Conservation (phyloP, 306 rosid genomes). For the Pyrus pyrifolia region DNA sequence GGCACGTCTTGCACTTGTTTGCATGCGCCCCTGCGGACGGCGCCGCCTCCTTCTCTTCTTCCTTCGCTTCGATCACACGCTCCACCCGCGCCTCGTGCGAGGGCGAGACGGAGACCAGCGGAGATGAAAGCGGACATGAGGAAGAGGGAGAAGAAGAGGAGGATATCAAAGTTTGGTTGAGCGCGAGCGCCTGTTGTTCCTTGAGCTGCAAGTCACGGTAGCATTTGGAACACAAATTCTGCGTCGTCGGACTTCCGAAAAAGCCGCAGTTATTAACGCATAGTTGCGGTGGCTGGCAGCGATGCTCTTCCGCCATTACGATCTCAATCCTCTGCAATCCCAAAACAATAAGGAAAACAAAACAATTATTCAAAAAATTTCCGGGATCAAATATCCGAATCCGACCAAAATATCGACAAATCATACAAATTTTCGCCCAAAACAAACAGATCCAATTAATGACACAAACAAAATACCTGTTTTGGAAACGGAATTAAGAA, state of each 20-base stretch:
- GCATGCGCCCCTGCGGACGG: conserved; percentile 9
- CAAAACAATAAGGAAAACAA: background rate
- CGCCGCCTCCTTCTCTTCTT: background rate
- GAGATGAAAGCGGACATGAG: background rate
- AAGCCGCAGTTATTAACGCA: conserved; percentile 83
- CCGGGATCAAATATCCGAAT: background rate
- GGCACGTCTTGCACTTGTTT: conserved; percentile 51
- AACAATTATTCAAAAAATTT: background rate
- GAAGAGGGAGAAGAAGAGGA: conserved; percentile 1
- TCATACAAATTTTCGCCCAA: background rate
- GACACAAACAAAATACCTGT: background rate
- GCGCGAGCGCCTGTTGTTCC: conserved; percentile 48
- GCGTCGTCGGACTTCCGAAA: conserved; percentile 64
- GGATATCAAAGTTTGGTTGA: conserved; percentile 48
- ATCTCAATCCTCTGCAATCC: background rate
- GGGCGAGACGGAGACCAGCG: background rate
- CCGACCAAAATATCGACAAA: background rate
- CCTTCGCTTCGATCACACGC: background rate
- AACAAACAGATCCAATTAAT: background rate
- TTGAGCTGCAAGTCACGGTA: conserved; percentile 60
- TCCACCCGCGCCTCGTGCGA: background rate
- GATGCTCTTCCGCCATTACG: conserved; percentile 77
- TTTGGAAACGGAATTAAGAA: background rate
- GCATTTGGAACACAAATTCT: conserved; percentile 67
- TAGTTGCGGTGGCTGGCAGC: conserved; percentile 67